Evolutionary conservation across 345 rosid species (phyloP).

Genomic region (Ceriops tagal): DNA sequence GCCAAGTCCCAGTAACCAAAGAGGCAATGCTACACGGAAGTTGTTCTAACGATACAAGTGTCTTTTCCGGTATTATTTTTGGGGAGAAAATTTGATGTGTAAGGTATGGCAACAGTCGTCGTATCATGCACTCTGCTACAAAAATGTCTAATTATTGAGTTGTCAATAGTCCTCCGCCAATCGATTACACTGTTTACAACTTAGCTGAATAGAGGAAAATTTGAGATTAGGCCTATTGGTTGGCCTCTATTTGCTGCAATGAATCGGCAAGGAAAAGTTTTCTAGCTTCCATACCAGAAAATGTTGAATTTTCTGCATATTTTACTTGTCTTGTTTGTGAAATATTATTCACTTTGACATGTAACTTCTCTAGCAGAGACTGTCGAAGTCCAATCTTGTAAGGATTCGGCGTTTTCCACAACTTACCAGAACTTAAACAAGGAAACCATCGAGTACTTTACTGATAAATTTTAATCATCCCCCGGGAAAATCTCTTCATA

Average conservation of each 20-base stretch:
- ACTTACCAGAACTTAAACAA: too few species aligned
- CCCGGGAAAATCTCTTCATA: conserved; percentile 64
- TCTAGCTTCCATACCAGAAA: too few species aligned
- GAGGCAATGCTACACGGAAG: neutral
- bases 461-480: conserved; percentile 61
- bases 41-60: neutral
- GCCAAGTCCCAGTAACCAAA: neutral
- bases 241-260: too few species aligned
- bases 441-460: neutral
- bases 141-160: neutral
- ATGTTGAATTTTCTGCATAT: too few species aligned
- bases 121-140: neutral
- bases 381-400: too few species aligned
- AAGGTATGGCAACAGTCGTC: neutral
- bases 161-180: neutral
- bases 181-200: too few species aligned
- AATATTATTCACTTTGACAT: too few species aligned
- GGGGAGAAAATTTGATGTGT: neutral
- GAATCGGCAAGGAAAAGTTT: too few species aligned
- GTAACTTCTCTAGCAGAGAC: too few species aligned
- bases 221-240: neutral
- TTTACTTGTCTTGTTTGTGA: too few species aligned
- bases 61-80: neutral
- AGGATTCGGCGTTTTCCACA: too few species aligned
- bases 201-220: neutral